A percentile compares a stretch with the other conserved stretches of the same genome.
phyloP scores from a whole-genome alignment of 2,329 filamentous ascomycete genomes.

The Pestalotiopsis fici region DNA sequence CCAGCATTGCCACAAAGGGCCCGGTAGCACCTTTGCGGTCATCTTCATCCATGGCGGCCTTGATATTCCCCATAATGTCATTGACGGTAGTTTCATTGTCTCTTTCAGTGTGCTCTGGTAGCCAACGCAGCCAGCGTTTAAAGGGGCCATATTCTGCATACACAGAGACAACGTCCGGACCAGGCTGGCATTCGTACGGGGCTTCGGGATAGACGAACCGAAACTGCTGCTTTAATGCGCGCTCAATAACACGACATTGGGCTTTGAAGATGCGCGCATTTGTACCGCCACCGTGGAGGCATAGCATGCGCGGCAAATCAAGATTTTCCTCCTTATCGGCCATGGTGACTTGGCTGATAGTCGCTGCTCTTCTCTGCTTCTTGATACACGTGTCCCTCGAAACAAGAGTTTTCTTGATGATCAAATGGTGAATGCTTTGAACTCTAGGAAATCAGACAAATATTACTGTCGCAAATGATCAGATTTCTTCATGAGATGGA shows the following conservation, averaged over 20 bases:
- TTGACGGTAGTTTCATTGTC: constrained; percentile 44
- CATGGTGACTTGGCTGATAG: neutral
- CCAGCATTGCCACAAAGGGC: constrained; percentile 60
- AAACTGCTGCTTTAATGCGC: constrained; percentile 55
- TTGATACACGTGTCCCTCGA: too few species aligned
- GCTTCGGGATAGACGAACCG: constrained; percentile 74
- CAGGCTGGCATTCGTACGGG: constrained; percentile 63
- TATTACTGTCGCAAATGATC: too few species aligned
- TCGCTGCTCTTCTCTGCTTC: too few species aligned
- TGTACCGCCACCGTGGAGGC: constrained; percentile 78
- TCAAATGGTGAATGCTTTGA: too few species aligned
- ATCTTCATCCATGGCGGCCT: constrained; percentile 52
- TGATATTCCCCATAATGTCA: constrained; percentile 40
- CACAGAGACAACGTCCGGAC: constrained; percentile 63
- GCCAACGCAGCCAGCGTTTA: constrained; percentile 62
- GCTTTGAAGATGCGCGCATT: constrained; percentile 69
- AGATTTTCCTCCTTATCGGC: constrained; percentile 15
- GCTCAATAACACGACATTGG: constrained; percentile 61
- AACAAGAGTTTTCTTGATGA: too few species aligned
- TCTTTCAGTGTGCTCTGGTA: constrained; percentile 52
- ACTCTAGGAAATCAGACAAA: too few species aligned
- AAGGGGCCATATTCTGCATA: constrained; percentile 71
- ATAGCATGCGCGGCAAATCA: constrained; percentile 68
- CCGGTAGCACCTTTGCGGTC: constrained; percentile 51
- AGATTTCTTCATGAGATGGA: too few species aligned